Percentiles rank a stretch among this genome's conserved stretches.
Conservation (phyloP, 2,329 filamentous ascomycete species). For the Raffaelea ambrosiae region DNA sequence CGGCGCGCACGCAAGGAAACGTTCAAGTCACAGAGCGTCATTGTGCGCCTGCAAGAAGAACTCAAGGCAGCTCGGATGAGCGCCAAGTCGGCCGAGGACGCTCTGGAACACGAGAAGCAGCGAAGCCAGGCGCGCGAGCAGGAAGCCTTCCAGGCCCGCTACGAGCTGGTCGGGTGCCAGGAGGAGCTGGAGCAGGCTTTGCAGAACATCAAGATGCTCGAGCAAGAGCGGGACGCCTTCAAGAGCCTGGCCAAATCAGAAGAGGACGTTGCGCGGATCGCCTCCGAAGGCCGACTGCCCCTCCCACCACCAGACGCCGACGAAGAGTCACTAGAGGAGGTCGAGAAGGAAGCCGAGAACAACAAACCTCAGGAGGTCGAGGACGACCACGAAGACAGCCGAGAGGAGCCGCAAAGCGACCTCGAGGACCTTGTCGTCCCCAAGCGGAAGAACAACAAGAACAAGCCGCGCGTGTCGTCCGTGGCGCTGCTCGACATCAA, state of each 20-base stretch:
- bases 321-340: conserved; percentile 33
- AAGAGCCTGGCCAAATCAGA: conserved; percentile 66
- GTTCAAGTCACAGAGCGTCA: conserved; percentile 62
- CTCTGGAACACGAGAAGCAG: conserved; percentile 54
- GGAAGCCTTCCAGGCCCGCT: conserved; percentile 59
- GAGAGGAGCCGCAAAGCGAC: not conserved
- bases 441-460: conserved; percentile 37
- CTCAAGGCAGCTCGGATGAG: conserved; percentile 51
- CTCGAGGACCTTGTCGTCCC: conserved; percentile 37
- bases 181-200: conserved; percentile 58
- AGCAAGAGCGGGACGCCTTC: conserved; percentile 67
- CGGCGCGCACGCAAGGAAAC: conserved; percentile 61
- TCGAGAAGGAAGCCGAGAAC: conserved; percentile 31
- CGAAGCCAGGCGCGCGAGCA: conserved; percentile 55
- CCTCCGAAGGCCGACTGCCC: conserved; percentile 61
- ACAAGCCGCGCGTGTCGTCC: conserved; percentile 33
- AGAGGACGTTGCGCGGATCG: conserved; percentile 59
- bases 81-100: conserved; percentile 48
- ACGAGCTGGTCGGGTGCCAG: conserved; percentile 55
- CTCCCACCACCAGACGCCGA: conserved; percentile 40
- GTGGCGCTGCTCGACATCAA: conserved; percentile 40
- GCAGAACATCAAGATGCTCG: conserved; percentile 55
- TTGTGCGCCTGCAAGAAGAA: conserved; percentile 67
- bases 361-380: not conserved
- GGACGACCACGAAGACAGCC: not conserved